Conservation (phyloP, 305 asterid species). For the Nicotiana rustica region DNA sequence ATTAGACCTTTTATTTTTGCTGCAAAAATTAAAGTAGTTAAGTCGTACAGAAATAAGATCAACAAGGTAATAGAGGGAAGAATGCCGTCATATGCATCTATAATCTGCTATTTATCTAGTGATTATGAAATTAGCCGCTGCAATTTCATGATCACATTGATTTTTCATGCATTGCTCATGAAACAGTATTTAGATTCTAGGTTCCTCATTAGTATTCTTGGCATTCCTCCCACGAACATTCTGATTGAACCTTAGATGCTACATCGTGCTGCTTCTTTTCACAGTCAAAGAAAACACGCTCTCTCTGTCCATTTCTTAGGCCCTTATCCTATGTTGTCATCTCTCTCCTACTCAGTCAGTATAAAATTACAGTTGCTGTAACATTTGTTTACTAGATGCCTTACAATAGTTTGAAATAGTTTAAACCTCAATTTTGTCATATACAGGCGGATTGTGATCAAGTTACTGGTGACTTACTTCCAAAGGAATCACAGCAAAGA, state of each 20-base stretch:
- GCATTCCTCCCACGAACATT: constrained; percentile 22
- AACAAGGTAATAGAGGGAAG: constrained; percentile 18
- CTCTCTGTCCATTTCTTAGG: background rate
- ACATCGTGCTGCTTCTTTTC: constrained; percentile 6
- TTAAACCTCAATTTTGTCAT: constrained; percentile 34
- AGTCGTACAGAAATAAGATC: constrained; percentile 11
- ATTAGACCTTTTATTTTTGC: background rate
- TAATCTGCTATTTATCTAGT: background rate
- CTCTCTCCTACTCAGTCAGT: background rate
- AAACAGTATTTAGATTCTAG: background rate
- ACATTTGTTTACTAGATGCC: background rate
- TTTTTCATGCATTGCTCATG: constrained; percentile 24
- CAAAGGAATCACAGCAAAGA: constrained; percentile 96
- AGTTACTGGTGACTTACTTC: constrained; percentile 90
- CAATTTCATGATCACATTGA: constrained; percentile 10
- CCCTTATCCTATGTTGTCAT: background rate
- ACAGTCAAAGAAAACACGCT: constrained; percentile 19
- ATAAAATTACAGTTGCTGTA: background rate
- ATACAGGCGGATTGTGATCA: constrained; percentile 94
- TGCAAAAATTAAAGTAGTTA: background rate
- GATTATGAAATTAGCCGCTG: background rate
- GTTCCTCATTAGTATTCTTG: constrained; percentile 14
- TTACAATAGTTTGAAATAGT: constrained; percentile 24
- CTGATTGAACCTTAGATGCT: constrained; percentile 14
- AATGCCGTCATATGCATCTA: background rate